Conservation (phyloP, 2,329 filamentous ascomycete genomes). For the Teratosphaeriaceae sp. region DNA sequence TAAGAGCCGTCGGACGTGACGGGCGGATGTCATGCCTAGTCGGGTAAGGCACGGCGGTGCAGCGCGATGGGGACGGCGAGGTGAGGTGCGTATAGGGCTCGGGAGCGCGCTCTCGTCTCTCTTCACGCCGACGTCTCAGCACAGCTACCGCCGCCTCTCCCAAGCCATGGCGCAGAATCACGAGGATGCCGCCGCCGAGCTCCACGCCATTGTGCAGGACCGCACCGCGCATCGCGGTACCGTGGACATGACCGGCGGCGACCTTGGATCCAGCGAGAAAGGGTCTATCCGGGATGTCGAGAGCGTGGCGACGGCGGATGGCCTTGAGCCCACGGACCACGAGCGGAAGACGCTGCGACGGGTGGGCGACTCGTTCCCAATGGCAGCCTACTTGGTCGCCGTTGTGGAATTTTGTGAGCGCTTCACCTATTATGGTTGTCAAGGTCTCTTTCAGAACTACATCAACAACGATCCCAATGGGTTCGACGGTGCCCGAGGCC, state of each 20-base stretch:
- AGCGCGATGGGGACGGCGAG: too few species aligned
- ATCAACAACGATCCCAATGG: constrained; percentile 36
- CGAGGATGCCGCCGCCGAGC: constrained; percentile 23
- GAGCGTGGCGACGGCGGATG: constrained; percentile 19
- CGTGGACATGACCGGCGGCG: constrained; percentile 17
- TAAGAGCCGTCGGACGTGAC: too few species aligned
- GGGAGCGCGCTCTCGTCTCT: too few species aligned
- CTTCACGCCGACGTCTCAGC: too few species aligned
- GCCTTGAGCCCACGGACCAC: constrained; percentile 36
- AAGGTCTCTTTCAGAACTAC: constrained; percentile 46
- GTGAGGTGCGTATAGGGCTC: too few species aligned
- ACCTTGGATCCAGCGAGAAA: constrained; percentile 13
- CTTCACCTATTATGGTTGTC: constrained; percentile 37
- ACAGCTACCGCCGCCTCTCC: too few species aligned
- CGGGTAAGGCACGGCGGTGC: too few species aligned
- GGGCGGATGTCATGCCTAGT: too few species aligned
- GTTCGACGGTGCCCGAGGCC: constrained; percentile 34
- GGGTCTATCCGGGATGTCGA: constrained; percentile 13
- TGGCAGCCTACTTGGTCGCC: constrained; percentile 42
- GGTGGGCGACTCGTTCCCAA: constrained; percentile 42
- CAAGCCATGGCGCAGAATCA: constrained; percentile 22
- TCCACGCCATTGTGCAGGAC: constrained; percentile 6
- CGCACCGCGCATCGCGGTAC: constrained; percentile 4
- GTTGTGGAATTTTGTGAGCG: constrained; percentile 45
- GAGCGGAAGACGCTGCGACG: constrained; percentile 38